phyloP scores from a whole-genome alignment of 331 rosid genomes.

The Arachis monticola region DNA sequence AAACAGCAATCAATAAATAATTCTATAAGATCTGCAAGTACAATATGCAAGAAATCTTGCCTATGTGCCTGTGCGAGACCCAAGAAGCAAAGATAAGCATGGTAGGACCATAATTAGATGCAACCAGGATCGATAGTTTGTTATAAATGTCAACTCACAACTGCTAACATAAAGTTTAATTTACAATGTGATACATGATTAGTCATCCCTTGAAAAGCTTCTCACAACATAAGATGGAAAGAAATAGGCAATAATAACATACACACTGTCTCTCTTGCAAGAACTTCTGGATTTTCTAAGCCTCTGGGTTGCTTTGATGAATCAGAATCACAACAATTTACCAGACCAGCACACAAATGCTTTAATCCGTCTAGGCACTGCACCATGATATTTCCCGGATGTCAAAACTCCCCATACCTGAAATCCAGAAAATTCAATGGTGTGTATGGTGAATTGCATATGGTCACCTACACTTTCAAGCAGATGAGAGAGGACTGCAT shows the following conservation, averaged over 20 bases:
- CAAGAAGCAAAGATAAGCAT: background rate
- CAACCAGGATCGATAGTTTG: constrained; percentile 8
- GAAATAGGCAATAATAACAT: constrained; percentile 43
- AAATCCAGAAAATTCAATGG: constrained; percentile 21
- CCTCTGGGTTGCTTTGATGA: constrained; percentile 49
- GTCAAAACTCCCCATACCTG: constrained; percentile 63
- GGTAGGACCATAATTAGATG: background rate
- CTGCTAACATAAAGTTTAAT: constrained; percentile 5
- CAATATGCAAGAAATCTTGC: background rate
- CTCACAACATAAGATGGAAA: constrained; percentile 36
- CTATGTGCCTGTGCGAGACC: constrained; percentile 10
- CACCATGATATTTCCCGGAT: constrained; percentile 56
- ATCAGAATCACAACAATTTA: constrained; percentile 48
- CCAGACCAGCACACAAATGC: constrained; percentile 48
- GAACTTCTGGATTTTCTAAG: constrained; percentile 60
- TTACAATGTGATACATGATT: constrained; percentile 23
- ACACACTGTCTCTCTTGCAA: constrained; percentile 67
- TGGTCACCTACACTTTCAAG: background rate
- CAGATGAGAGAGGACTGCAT: background rate
- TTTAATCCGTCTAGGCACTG: constrained; percentile 63
- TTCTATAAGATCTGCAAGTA: background rate
- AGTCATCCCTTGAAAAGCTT: constrained; percentile 28
- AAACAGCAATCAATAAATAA: constrained; percentile 10
- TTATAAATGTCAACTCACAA: constrained; percentile 14
- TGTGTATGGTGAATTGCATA: constrained; percentile 1